Base-by-base conservation (phyloP, 805 yeast species). In the Candida ponderosae region DNA sequence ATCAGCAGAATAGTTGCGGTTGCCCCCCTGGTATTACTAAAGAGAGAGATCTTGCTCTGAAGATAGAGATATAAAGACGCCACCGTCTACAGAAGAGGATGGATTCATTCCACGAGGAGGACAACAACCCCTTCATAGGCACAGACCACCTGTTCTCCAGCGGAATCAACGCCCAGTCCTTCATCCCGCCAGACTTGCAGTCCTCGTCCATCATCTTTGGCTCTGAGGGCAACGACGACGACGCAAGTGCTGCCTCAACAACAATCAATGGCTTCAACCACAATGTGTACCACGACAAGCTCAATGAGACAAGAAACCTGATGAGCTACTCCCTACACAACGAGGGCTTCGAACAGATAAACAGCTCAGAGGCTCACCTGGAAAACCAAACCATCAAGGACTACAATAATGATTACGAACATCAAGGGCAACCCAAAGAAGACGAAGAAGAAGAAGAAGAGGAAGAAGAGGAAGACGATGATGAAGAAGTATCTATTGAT, bases 71-170 rank as follows among this genome's bases (percentile, higher is more conserved):
- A 29, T 9, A 29, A 9, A n/a, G 31, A 32, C 5, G 16, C 7
- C 14, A 21, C 6, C 15, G 8, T 29, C 17, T 10, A 8, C 9
- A 14, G 9, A 18, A 31, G 5, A 21, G 34, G 10, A 40, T 34
- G 41, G 40, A 38, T 31, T 38, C 36, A 17, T 35, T 33, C 37
- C 40, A 46, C 28, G 57, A 53, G 29, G 62, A 57, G 41, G 62
- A 57, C 40, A 57, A 57, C 47, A 57, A 57, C 40, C 62, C 62
- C 3, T 57, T 57, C 29, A 46, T 58, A 1, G 60, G 60, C 4
- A 43, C 48, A 16, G 44, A 45, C 16, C 57, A 52, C 17, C 34
- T 52, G 23, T 52, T 47, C 32, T 51, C 57, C 10, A 41, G 53
- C 20, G 56, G 50, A 6, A 45, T 47, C 10, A 49, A 24, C 18